Base-by-base conservation (phyloP, 768 basidiomycete genomes). In the Coprinopsis sp. region DNA sequence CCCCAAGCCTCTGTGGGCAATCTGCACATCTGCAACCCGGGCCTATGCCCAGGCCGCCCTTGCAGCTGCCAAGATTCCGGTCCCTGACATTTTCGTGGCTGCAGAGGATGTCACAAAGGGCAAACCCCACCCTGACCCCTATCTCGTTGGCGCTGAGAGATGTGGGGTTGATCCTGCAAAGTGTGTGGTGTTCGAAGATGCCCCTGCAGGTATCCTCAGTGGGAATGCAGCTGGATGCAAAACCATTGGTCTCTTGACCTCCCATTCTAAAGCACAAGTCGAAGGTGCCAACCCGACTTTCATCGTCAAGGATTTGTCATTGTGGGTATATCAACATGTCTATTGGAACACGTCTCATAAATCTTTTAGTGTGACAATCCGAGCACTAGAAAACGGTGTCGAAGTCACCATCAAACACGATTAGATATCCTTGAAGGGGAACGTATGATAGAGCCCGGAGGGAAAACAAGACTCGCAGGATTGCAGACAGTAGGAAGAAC, bases 101-200 rank as follows among this genome's bases (percentile, higher is more conserved):
- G 84, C 91, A n/a, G 85, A 94, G 58, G 85, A 92, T 52, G 91
- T 94, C 3, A 62, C 62, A 11, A 65, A 80, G 51, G 93, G 93
- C 31, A 96, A 96, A 68, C 93, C 93, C 21, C 72, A 67, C 57
- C 92, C 94, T 8, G 93, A 94, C 55, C 94, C 94, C 1, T 98
- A 95, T 68, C 69, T 96, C 29, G 76, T 86, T 33, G 94, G 92
- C 8, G 91, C 93, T 18, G 67, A 83, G 60, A 72, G 71, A 50
- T 82, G 84, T 54, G 76, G 78, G 2, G 79, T 84, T 18, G 71
- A 78, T 36, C 77, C 84, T 11, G 64, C 71, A 46, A 77, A 78
- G 44, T 90, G 86, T 80, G 71, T 95, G 37, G 94, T 96, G 13
- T 77, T 97, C 25, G 92, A 95, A 61, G 95, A 97, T 66, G 90